A percentile compares a stretch with the other conserved stretches of the same genome.
Conservation (phyloP, 2,329 filamentous ascomycete species). For the Botrytis fragariae region DNA sequence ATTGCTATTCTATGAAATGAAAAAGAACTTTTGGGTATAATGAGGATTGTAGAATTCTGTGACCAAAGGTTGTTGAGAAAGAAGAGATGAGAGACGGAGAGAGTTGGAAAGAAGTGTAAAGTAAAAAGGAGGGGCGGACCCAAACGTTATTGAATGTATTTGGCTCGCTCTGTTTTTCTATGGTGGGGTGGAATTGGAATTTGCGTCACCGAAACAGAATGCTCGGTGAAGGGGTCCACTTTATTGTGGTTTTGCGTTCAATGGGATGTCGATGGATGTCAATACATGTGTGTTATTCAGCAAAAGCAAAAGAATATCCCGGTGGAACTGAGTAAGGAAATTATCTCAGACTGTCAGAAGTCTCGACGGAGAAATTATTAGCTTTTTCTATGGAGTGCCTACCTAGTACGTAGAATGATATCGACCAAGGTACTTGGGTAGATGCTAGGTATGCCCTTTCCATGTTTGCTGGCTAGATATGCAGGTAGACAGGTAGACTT, state of each 20-base stretch:
- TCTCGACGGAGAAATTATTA: not conserved
- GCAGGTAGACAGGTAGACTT: too few relatives aligned
- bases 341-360: not conserved
- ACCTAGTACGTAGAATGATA: too few relatives aligned
- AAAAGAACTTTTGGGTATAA: constrained; percentile 4
- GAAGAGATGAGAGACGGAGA: constrained; percentile 9
- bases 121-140: constrained; percentile 14
- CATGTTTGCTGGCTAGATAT: not conserved
- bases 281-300: not conserved
- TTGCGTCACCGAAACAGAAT: constrained; percentile 10
- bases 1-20: constrained; percentile 28
- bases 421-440: too few relatives aligned
- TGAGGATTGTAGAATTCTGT: not conserved
- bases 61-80: not conserved
- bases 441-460: too few relatives aligned
- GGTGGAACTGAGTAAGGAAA: not conserved
- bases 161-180: not conserved
- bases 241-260: not conserved
- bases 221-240: constrained; percentile 12
- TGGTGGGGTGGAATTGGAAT: constrained; percentile 16
- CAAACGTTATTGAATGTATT: not conserved
- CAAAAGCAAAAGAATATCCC: not conserved
- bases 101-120: constrained; percentile 10
- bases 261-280: not conserved
- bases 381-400: not conserved